Conservation (phyloP, 345 rosid genomes). For the Acer negundo region DNA sequence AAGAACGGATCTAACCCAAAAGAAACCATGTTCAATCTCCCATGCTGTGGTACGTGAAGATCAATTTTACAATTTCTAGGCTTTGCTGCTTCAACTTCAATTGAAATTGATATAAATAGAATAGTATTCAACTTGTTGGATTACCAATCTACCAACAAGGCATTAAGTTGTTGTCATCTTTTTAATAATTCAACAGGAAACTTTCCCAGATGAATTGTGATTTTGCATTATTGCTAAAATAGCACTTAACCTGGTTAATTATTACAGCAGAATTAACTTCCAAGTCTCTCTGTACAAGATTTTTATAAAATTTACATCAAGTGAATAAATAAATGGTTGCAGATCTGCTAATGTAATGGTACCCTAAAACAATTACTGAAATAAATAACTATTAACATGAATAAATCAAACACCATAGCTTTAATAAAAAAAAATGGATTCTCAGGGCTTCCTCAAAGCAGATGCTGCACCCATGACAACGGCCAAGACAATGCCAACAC, state of each 20-base stretch:
- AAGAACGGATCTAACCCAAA: constrained; percentile 39
- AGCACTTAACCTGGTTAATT: not conserved
- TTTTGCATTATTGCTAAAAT: not conserved
- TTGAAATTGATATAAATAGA: too few relatives aligned
- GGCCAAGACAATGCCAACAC: constrained; percentile 86
- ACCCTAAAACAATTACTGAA: constrained; percentile 9
- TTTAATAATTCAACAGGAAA: not conserved
- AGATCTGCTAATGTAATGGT: not conserved
- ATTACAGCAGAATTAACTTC: not conserved
- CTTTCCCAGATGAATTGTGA: not conserved
- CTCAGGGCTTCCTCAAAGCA: constrained; percentile 85
- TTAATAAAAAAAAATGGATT: not conserved
- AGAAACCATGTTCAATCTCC: constrained; percentile 28
- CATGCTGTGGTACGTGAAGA: constrained; percentile 52
- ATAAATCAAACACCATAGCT: not conserved
- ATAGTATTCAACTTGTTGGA: too few relatives aligned
- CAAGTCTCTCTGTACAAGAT: not conserved
- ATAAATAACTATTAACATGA: constrained; percentile 14
- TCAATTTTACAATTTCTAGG: too few relatives aligned
- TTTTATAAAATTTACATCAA: constrained; percentile 24
- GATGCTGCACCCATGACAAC: constrained; percentile 98
- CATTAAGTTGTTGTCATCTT: not conserved
- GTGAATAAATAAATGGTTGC: constrained; percentile 34
- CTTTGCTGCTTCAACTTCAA: too few relatives aligned
- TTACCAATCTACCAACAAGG: not conserved